Evolutionary conservation across 495 filamentous ascomycete species (phyloP), one percentile per base, ranked within the genome.

Genomic region (Penicillium fimorum): DNA sequence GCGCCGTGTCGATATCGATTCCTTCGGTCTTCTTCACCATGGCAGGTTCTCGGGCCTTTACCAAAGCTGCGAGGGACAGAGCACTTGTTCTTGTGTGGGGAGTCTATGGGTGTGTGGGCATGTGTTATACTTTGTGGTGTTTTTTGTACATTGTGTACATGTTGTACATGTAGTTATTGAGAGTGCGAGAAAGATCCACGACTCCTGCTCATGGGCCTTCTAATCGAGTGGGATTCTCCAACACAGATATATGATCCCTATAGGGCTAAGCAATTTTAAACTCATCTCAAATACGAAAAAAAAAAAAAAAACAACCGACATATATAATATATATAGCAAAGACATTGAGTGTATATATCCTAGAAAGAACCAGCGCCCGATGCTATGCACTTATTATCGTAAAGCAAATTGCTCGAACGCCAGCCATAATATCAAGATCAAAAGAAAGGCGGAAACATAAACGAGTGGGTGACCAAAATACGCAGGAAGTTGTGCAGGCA

Each of bases 321-420:
- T 27, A 27, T 7, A 27, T 27, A 27, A 22, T 44, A 38, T 43
- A 35, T 42, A 4, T 47, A 20, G 27, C 15, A 47, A 41, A 33
- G 50, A 27, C 35, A 46, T 59, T 58, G 22, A 50, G 37, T 47
- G 25, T 32, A 59, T 59, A 50, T 50, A 55, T 43, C 50, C 46
- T 33, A 32, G 27, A 50, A 59, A 27, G 13, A 47, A 40, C 42
- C 24, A 70, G 68, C 67, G 61, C 67, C 67, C 45, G 44, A 63
- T 66, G 67, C 67, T 64, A 63, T 64, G 63, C 65, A 63, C 50
- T 61, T 64, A 59, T 60, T 56, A 58, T 48, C 24, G 47, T 61
- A 60, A 52, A 51, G 47, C 6, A 54, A 29, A 29, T 40, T 59
- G 49, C 50, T 62, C 30, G 47, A 61, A 60, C 57, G 56, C 64